Evolutionary conservation across 371 early-diverging fungal species (phyloP), one percentile per base, ranked within the genome.

Genomic region (Lichtheimia corymbifera): DNA sequence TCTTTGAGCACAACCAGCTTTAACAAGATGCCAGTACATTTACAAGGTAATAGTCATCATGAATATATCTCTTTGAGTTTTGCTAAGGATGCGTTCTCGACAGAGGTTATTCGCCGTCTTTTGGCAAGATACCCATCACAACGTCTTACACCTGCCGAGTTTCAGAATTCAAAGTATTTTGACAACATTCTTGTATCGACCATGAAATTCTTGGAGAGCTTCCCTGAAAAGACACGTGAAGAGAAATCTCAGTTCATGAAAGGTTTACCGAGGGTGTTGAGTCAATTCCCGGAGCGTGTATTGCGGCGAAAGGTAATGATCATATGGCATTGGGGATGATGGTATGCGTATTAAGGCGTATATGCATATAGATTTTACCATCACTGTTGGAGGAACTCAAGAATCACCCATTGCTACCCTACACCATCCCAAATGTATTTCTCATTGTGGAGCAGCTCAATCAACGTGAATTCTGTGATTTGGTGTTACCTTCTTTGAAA

Each of bases 191-290:
- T 92, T 2, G 88, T 94, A 4, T 88, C 90, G 0, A 89, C 93
- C 0, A 88, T 95, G 71, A 80, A 82, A 44, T 94, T 89, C 62
- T 72, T 95, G 71, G 94, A 93, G 54, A 81, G 74, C 13, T 84
- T 95, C 56, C 86, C 89, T 0, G 91, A 91, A 67, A 91, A 93
- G 70, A 82, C 92, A 0, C 73, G 79, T 45, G 90, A 92, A 41
- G 88, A 93, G 47, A 92, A 93, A 63, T 75, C 84, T 0, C 88
- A 89, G 44, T 95, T 95, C 58, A 82, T 94, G 83, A 88, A 90
- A 62, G 91, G 91, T 0, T 75, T 95, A 28, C 73, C 81, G 1
- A 76, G 83, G 9, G 85, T 92, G 17, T 66, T 95, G 43, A 79
- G 84, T 1, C 85, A 88, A 70, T 93, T 91, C 54, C 90, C 93